These are phyloP conservation scores for Mrakia gelida DNA, from an alignment of 768 basidiomycete species.

Conservation along the genomic window DNA sequence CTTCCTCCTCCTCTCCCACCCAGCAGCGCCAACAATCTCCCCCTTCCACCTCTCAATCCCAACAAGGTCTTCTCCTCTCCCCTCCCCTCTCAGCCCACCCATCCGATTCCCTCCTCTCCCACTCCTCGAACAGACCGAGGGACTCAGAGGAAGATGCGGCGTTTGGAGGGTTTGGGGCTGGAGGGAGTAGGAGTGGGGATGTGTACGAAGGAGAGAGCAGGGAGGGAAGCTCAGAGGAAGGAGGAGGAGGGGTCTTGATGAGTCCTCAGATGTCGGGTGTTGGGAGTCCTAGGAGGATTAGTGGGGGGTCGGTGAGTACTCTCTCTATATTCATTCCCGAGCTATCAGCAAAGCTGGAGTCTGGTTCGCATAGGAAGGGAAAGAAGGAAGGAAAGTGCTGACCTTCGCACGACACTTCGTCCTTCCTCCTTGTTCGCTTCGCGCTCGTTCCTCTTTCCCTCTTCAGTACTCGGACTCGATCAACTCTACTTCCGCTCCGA, in stretches of 20 bases:
- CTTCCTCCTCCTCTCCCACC: not conserved
- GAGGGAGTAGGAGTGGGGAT: not conserved
- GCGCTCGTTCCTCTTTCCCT: not conserved
- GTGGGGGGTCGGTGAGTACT: not conserved
- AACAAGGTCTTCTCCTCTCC: not conserved
- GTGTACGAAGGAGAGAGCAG: not conserved
- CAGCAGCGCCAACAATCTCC: not conserved
- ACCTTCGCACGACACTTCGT: no score
- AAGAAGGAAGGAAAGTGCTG: no score
- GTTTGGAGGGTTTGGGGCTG: not conserved
- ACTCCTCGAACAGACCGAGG: not conserved
- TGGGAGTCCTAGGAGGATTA: not conserved
- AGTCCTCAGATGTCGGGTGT: not conserved
- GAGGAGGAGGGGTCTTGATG: not conserved
- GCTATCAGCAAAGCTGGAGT: no score
- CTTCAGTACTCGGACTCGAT: constrained; percentile 3
- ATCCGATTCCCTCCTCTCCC: not conserved
- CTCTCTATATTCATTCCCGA: no score
- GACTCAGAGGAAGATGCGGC: not conserved
- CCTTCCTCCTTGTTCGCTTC: no score
- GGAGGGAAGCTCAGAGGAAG: not conserved
- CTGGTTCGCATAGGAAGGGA: no score
- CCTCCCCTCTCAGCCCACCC: not conserved
- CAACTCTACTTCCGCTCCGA: not conserved
- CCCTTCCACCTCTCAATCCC: not conserved